These are phyloP conservation scores for Solanum bulbocastanum DNA, from an alignment of 257 asterid genomes.

Conservation along the genomic window DNA sequence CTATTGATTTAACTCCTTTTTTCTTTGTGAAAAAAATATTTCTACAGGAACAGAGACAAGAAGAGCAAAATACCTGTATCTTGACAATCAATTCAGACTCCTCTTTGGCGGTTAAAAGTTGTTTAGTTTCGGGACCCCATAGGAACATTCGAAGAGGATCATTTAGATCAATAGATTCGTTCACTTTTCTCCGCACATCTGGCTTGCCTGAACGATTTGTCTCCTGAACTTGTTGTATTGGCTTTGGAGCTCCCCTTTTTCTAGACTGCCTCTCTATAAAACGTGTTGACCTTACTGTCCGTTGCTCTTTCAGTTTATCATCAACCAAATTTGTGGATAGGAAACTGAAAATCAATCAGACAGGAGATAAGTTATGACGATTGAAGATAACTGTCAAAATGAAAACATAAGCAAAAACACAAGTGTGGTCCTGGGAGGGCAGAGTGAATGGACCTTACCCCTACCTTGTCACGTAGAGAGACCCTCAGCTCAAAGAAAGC, in stretches of 20 bases:
- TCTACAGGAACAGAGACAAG: background rate
- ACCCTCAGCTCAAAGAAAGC: background rate
- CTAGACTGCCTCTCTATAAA: slow-evolving; percentile 53
- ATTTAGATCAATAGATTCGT: slow-evolving; percentile 32
- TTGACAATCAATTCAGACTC: slow-evolving; percentile 56
- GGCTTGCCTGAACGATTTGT: slow-evolving; percentile 23
- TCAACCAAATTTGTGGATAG: slow-evolving; percentile 21
- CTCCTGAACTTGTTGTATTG: slow-evolving; percentile 31
- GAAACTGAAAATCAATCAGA: slow-evolving; percentile 8
- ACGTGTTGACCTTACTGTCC: slow-evolving; percentile 69
- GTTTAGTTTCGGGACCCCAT: slow-evolving; percentile 60
- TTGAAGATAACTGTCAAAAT: background rate
- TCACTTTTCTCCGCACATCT: slow-evolving; percentile 26
- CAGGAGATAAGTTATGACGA: background rate
- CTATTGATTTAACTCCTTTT: background rate
- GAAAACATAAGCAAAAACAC: background rate
- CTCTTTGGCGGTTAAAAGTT: slow-evolving; percentile 61
- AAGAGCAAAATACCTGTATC: slow-evolving; percentile 52
- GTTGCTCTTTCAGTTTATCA: slow-evolving; percentile 22
- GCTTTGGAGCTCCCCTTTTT: slow-evolving; percentile 44
- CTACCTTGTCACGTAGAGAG: background rate
- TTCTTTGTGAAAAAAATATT: background rate
- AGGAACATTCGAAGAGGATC: slow-evolving; percentile 59
- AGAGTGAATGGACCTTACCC: background rate
- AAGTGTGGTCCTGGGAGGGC: background rate